Percentiles rank a stretch among this genome's conserved stretches.
Evolutionary conservation across 352 stramenopile species (phyloP).

Genomic region (Albugo candida): DNA sequence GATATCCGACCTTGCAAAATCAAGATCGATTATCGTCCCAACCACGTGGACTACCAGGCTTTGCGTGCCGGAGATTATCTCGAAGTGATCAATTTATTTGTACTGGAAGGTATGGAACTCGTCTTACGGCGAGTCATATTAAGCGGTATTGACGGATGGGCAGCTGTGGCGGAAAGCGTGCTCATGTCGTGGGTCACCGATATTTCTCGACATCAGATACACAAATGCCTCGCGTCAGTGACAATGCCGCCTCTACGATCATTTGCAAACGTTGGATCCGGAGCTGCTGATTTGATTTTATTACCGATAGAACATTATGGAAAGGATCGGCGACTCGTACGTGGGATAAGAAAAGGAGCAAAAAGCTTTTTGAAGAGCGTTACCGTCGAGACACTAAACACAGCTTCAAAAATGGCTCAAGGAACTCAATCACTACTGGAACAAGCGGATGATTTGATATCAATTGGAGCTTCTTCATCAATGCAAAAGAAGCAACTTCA

Average conservation of each 20-base stretch:
- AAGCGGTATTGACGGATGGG: constrained; percentile 62
- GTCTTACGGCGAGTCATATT: constrained; percentile 69
- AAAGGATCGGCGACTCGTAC: constrained; percentile 60
- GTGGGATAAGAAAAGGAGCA: constrained; percentile 65
- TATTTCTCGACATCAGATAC: constrained; percentile 74
- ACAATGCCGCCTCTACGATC: constrained; percentile 68
- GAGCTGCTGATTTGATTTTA: constrained; percentile 68
- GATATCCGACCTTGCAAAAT: constrained; percentile 79
- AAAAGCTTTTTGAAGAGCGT: constrained; percentile 78
- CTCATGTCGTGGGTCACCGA: constrained; percentile 77
- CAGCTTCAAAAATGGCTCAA: constrained; percentile 60
- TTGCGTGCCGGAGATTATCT: constrained; percentile 69
- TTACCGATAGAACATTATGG: constrained; percentile 75
- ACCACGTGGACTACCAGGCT: constrained; percentile 70
- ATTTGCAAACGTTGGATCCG: constrained; percentile 74
- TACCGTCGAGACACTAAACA: constrained; percentile 77
- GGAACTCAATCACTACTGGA: constrained; percentile 66
- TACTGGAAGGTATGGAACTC: constrained; percentile 76
- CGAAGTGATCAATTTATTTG: constrained; percentile 80
- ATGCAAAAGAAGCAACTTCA: constrained; percentile 51
- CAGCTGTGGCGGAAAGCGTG: constrained; percentile 41
- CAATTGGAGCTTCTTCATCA: constrained; percentile 19
- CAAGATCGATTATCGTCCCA: constrained; percentile 79
- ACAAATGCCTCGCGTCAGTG: constrained; percentile 78
- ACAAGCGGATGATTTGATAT: constrained; percentile 69